Evolutionary conservation across 306 rosid species (phyloP).

Genomic region (Quercus variabilis): DNA sequence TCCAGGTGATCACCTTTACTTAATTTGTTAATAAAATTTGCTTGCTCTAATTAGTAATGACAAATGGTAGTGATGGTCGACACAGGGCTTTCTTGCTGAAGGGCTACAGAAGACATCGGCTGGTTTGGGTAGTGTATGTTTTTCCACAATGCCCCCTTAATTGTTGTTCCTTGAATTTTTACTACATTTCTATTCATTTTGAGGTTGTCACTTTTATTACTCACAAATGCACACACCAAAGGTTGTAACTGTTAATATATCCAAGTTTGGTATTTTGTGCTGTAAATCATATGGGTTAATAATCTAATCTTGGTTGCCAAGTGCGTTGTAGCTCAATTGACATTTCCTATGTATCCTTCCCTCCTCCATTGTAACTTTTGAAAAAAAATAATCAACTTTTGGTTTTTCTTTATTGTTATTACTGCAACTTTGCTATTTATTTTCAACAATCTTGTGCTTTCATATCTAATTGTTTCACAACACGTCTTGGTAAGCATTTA

Average conservation of each 20-base stretch:
- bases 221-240: not conserved
- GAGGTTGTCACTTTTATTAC: not conserved
- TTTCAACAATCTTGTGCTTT: not conserved
- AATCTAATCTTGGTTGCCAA: not conserved
- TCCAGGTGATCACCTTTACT: conserved; percentile 43
- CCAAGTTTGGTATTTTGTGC: not conserved
- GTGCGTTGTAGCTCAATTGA: no score
- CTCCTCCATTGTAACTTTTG: no score
- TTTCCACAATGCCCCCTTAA: not conserved
- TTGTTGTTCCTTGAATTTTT: conserved; percentile 23
- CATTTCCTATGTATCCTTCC: no score
- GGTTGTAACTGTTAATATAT: not conserved
- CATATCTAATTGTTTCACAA: not conserved
- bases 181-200: not conserved
- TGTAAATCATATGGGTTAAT: not conserved
- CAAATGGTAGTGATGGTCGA: not conserved
- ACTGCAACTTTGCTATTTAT: not conserved
- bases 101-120: conserved; percentile 89
- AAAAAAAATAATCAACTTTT: not conserved
- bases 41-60: not conserved
- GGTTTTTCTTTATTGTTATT: not conserved
- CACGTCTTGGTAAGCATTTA: not conserved
- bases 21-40: not conserved
- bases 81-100: conserved; percentile 84
- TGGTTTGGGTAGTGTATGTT: conserved; percentile 92